Evolutionary conservation across 345 rosid genomes (phyloP).

Genomic region (Eucalyptus caleyi): DNA sequence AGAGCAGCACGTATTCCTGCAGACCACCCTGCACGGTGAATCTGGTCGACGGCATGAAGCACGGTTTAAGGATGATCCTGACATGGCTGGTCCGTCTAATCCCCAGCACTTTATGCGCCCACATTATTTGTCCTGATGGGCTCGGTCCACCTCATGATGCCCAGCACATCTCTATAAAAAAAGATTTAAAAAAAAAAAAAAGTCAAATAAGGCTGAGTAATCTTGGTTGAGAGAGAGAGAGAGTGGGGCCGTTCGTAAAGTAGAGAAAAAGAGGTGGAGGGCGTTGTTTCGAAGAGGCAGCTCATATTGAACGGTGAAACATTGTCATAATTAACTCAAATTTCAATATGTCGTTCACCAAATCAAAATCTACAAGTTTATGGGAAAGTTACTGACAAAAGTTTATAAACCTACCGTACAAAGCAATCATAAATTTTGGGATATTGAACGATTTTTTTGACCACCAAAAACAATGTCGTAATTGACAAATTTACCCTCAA

Average conservation of each 20-base stretch:
- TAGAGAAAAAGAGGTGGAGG: not conserved
- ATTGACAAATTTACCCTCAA: too few species aligned
- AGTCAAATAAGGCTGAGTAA: constrained; percentile 72
- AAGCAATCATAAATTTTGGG: not conserved
- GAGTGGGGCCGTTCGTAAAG: not conserved
- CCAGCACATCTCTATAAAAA: constrained; percentile 50
- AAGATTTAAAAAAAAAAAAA: not conserved
- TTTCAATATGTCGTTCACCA: not conserved
- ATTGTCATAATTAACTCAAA: not conserved
- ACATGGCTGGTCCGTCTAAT: constrained; percentile 69
- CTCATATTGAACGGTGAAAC: not conserved
- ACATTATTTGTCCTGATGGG: constrained; percentile 42
- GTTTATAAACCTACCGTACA: not conserved
- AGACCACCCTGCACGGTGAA: constrained; percentile 52
- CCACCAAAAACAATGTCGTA: too few species aligned
- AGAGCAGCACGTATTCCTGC: not conserved
- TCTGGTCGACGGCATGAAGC: constrained; percentile 71
- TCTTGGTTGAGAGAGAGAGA: not conserved
- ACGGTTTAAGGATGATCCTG: constrained; percentile 44
- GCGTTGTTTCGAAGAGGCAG: not conserved
- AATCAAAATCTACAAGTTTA: not conserved
- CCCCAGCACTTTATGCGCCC: constrained; percentile 84
- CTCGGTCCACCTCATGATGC: constrained; percentile 53
- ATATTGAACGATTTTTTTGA: too few species aligned
- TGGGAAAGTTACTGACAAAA: not conserved